Base-by-base conservation (phyloP, 1,284 basidiomycete species). In the Ustilago sp. region DNA sequence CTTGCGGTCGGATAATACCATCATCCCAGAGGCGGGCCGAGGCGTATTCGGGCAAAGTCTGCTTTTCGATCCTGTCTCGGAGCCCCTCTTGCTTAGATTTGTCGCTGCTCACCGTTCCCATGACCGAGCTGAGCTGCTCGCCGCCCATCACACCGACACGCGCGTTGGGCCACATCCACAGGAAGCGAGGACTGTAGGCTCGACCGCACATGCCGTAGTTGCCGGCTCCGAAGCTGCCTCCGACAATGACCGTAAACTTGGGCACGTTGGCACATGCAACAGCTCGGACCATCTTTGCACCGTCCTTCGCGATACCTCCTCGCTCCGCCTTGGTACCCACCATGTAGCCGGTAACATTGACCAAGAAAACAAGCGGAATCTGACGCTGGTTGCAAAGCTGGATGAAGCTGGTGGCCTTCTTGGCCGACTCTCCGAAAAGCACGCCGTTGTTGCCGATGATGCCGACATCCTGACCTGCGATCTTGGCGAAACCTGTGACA, bases 131-230 rank as follows among this genome's bases (percentile, higher is more conserved):
- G 28, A 98, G 90, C 85, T 97, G 95, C 50, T 92, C 93, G 2
- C 93, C 93, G 50, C 95, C 95, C 95, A 98, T 98, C 51, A 98
- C 95, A n/a, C 92, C 93, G 3, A 97, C 92, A 86, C 93, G 94
- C 35, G 95, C 93, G 80, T 95, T 96, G 68, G 95, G 95, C 95
- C 95, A 98, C 93, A 95, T 95, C 93, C 93, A 98, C 61, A 98
- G 87, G 89, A 98, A 97, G 69, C 94, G 90, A 3, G 95, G 94
- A 11, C 93, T 94, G 87, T 96, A 96, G 90, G 94, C 78, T 38
- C 67, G 70, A 35, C 76, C 73, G 36, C 66, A 75, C 68, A 82
- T 81, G 64, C 66, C 81, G 82, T 97, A 98, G 87, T 96, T 97
- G 11, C 95, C 95, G 15, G 95, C 95, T 55, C 94, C 94, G 85